phyloP scores from a whole-genome alignment of 306 rosid species.

The Casuarina glauca region DNA sequence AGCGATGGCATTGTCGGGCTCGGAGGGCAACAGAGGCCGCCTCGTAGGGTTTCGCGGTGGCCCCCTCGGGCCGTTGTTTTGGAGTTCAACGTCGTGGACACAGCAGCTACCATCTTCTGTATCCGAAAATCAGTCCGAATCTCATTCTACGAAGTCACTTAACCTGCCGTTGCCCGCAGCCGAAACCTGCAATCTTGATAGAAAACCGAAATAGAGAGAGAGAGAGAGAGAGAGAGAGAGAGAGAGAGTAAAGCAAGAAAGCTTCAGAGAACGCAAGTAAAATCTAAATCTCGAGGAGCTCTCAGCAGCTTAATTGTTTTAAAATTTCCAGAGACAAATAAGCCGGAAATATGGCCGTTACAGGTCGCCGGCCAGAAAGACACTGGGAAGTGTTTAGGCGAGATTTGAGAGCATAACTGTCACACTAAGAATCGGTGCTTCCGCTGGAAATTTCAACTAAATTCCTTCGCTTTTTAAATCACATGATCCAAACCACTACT shows the following conservation, averaged over 20 bases:
- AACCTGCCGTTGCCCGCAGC: neutral
- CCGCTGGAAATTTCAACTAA: conserved; percentile 14
- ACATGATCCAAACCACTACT: conserved; percentile 18
- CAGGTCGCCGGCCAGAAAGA: conserved; percentile 22
- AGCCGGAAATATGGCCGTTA: conserved; percentile 60
- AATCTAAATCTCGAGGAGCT: neutral
- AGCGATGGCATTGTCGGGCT: conserved; percentile 67
- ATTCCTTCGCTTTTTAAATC: neutral
- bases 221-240: neutral
- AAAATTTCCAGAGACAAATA: conserved; percentile 6
- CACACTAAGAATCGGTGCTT: conserved; percentile 32
- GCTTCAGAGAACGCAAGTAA: neutral
- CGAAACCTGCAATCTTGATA: neutral
- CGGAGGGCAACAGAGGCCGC: conserved; percentile 77
- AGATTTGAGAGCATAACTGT: conserved; percentile 62
- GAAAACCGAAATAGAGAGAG: neutral
- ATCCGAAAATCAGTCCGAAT: conserved; percentile 28
- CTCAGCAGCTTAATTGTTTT: too few species aligned
- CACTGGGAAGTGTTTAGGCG: conserved; percentile 23
- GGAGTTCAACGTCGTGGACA: conserved; percentile 58
- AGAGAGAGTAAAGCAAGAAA: neutral
- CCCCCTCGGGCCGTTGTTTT: conserved; percentile 42
- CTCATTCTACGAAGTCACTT: conserved; percentile 37
- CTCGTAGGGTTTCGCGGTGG: conserved; percentile 51
- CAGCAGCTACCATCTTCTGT: conserved; percentile 67